These are phyloP conservation scores for Solanum peruvianum DNA, from an alignment of 257 asterid species.

Conservation along the genomic window DNA sequence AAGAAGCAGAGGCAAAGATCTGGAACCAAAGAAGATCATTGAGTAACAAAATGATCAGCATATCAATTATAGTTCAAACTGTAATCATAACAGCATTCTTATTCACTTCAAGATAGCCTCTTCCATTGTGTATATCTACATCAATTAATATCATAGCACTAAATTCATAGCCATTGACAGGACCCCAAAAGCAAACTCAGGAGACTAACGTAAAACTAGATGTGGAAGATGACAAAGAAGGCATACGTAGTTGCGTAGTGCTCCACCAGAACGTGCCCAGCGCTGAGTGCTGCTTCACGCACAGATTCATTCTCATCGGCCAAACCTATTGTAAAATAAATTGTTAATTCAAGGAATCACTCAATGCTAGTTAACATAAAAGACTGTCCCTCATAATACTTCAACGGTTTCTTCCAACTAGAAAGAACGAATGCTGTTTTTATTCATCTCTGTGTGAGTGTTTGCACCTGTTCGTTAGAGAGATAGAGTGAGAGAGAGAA, in stretches of 20 bases:
- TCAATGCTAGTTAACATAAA: not conserved
- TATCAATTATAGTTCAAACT: not conserved
- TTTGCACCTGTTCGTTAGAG: not conserved
- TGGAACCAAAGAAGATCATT: slow-evolving; percentile 4
- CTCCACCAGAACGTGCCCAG: slow-evolving; percentile 98
- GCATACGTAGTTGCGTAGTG: slow-evolving; percentile 93
- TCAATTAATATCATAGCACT: not conserved
- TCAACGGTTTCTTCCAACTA: not conserved
- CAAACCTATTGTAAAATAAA: slow-evolving; percentile 48
- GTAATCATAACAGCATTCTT: not conserved
- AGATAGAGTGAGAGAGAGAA: not conserved
- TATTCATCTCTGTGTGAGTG: not conserved
- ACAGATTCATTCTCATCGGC: slow-evolving; percentile 99
- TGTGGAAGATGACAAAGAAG: not conserved
- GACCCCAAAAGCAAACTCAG: not conserved
- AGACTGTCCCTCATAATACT: not conserved
- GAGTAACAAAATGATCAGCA: not conserved
- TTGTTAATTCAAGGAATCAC: not conserved
- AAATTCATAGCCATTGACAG: not conserved
- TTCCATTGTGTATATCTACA: not conserved
- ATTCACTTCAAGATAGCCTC: not conserved
- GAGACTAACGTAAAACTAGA: not conserved
- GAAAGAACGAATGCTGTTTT: not conserved
- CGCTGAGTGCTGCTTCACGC: slow-evolving; percentile 96
- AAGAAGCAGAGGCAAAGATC: slow-evolving; percentile 93